Evolutionary conservation across 257 asterid genomes (phyloP).

Genomic region (Haberlea rhodopensis): DNA sequence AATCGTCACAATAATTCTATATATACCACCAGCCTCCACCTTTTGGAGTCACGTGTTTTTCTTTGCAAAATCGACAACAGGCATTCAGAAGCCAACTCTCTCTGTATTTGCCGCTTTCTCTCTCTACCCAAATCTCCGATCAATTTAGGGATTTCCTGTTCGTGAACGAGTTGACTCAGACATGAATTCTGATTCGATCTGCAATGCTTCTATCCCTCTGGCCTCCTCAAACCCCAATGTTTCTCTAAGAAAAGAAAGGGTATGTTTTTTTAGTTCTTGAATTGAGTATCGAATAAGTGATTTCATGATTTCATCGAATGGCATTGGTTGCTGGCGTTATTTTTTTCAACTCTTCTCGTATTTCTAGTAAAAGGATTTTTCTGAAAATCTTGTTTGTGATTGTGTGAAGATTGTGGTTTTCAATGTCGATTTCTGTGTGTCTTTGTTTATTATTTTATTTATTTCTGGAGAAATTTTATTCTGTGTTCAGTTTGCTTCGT

Average conservation of each 20-base stretch:
- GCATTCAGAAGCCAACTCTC: conserved; percentile 40
- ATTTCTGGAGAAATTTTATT: not conserved
- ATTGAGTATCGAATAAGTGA: not conserved
- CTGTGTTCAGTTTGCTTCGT: not conserved
- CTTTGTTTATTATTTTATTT: not conserved
- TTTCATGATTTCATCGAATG: conserved; percentile 13
- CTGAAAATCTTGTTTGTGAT: not conserved
- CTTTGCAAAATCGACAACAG: too few relatives aligned
- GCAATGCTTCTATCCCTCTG: conserved; percentile 57
- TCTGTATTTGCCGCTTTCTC: conserved; percentile 22
- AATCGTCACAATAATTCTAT: not conserved
- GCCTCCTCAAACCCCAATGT: conserved; percentile 65
- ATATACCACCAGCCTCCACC: not conserved
- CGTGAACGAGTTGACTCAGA: conserved; percentile 35
- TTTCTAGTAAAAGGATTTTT: not conserved
- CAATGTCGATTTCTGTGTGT: not conserved
- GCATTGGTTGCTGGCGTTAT: too few relatives aligned
- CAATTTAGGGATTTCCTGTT: conserved; percentile 61
- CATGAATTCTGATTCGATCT: conserved; percentile 77
- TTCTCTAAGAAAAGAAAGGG: conserved; percentile 79
- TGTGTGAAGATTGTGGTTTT: not conserved
- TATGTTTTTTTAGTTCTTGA: conserved; percentile 26
- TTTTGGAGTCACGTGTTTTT: conserved; percentile 21
- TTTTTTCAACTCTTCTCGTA: not conserved
- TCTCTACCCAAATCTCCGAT: conserved; percentile 25